phyloP scores from a whole-genome alignment of 73 alveolate species.

The Urostyla sp. region DNA sequence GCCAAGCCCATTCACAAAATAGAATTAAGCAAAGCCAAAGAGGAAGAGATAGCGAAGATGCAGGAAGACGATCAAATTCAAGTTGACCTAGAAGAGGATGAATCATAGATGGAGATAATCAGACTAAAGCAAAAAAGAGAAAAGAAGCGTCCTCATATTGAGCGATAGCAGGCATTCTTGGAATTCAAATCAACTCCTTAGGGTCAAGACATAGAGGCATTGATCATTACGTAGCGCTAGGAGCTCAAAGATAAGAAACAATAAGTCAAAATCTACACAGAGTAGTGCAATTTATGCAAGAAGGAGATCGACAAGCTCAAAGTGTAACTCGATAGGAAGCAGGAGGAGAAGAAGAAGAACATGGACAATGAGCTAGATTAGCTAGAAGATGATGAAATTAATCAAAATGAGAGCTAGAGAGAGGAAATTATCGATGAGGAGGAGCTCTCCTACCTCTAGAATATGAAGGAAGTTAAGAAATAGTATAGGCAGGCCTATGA shows the following conservation, averaged over 20 bases:
- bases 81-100: constrained; percentile 56
- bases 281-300: constrained; percentile 62
- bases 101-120: constrained; percentile 47
- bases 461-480: constrained; percentile 90
- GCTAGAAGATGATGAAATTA: constrained; percentile 23
- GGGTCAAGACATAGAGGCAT: constrained; percentile 82
- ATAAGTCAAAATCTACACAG: constrained; percentile 51
- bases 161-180: constrained; percentile 73
- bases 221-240: constrained; percentile 69
- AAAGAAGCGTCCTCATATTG: constrained; percentile 56
- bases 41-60: constrained; percentile 58
- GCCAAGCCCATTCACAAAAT: constrained; percentile 81
- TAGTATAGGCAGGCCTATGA: constrained; percentile 87
- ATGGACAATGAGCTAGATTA: constrained; percentile 43
- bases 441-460: constrained; percentile 88
- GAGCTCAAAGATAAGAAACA: constrained; percentile 90
- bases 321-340: constrained; percentile 74
- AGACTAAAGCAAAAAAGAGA: constrained; percentile 54
- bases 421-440: constrained; percentile 97
- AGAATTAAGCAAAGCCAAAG: constrained; percentile 17
- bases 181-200: constrained; percentile 85
- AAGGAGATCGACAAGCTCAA: constrained; percentile 69
- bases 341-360: constrained; percentile 82
- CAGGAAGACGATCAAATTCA: constrained; percentile 62
- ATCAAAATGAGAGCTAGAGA: constrained; percentile 54